Conservation (phyloP, 2,329 filamentous ascomycete species). For the Aspergillus hortae region DNA sequence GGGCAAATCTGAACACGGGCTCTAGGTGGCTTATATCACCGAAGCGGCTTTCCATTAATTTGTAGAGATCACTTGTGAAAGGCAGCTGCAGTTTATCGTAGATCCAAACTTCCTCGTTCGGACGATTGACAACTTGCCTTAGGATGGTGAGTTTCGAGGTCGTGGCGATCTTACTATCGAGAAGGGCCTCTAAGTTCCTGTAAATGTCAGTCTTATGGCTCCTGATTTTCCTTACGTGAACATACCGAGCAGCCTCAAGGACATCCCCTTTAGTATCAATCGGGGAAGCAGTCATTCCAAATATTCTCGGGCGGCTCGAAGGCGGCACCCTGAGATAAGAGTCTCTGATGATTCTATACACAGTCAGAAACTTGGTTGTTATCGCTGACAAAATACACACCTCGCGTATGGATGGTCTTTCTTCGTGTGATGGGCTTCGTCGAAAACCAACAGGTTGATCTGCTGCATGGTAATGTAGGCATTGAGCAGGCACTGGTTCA, state of each 20-base stretch:
- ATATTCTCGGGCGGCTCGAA: slow-evolving; percentile 65
- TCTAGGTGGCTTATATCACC: slow-evolving; percentile 52
- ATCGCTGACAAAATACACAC: slow-evolving; percentile 24
- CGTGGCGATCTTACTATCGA: slow-evolving; percentile 82
- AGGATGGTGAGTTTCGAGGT: slow-evolving; percentile 59
- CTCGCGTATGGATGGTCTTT: slow-evolving; percentile 86
- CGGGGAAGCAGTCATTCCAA: slow-evolving; percentile 96
- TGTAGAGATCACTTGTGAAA: slow-evolving; percentile 64
- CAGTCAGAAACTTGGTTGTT: slow-evolving; percentile 2
- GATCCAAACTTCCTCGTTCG: slow-evolving; percentile 55
- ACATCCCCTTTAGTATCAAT: slow-evolving; percentile 79
- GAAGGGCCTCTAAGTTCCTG: slow-evolving; percentile 67
- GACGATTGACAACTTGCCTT: slow-evolving; percentile 56
- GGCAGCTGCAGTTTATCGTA: slow-evolving; percentile 53
- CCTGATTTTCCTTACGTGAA: neutral
- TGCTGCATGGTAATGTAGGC: slow-evolving; percentile 75
- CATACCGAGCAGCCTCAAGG: slow-evolving; percentile 58
- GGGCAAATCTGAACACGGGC: slow-evolving; percentile 58
- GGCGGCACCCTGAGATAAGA: slow-evolving; percentile 62
- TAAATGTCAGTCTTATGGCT: neutral
- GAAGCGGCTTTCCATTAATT: slow-evolving; percentile 52
- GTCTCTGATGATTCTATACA: slow-evolving; percentile 71
- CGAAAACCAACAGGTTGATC: slow-evolving; percentile 89
- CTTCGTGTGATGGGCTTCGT: slow-evolving; percentile 95
- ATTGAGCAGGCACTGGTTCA: slow-evolving; percentile 72